Base-by-base conservation (phyloP, 768 basidiomycete genomes). In the Cyathus striatus region DNA sequence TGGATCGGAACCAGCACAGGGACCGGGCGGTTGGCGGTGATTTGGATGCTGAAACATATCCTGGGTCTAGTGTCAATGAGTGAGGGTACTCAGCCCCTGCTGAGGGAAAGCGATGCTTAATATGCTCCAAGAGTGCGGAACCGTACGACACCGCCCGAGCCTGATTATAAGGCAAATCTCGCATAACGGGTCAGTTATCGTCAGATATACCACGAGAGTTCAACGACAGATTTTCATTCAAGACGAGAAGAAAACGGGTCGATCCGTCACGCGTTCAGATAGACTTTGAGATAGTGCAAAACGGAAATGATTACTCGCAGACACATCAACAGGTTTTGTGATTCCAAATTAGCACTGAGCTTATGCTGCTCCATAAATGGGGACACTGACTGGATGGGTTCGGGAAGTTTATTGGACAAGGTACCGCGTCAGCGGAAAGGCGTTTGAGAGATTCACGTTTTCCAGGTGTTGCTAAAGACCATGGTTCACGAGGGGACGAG, bases 11-110 rank as follows among this genome's bases (percentile, higher is more conserved):
- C 17, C 47, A 38, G 23, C 49, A 24, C 40, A 20, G 33, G 56
- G 47, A 43, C 61, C 63, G 52, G 52, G 23, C 42, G 44, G 57
- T 46, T 60, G 63, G 61, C 59, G 61, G 58, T 54, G 55, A 59
- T 60, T 57, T 48, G 49, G 55, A 58, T 50, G 48, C 49, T 47
- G 41, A 18, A 18, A 18, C 35, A 36, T 36, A 18, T 9, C 27
- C n/a, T 30, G 7, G n/a, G 10, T 18, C 10, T 9, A 36, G 6
- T 7, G 17, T 36, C 10, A 18, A 10, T 10, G 35, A 18, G 10
- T 6, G 17, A 36, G 7, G 35, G 10, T 36, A 18, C 10, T 7
- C 7, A 10, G 9, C 9, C 9, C 9, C 9, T 36, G 35, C 20
- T 36, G 35, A 18, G 17, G 10, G 35, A 36, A 18, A 10, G 35